Conservation (phyloP, 305 asterid genomes). For the Solanum chacoense region DNA sequence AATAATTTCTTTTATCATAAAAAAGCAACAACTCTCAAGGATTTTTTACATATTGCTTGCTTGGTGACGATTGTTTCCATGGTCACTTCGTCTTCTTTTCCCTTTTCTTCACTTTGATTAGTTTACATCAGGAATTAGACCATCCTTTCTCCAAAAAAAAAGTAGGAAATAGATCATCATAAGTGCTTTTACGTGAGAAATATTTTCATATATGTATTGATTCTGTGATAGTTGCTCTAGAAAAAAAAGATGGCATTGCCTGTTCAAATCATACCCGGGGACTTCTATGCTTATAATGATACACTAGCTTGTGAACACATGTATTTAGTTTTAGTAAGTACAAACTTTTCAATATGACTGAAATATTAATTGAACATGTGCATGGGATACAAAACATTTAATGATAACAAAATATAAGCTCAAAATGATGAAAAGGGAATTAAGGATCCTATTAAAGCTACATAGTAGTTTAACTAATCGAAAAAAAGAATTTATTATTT, state of each 20-base stretch:
- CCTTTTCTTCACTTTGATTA: background rate
- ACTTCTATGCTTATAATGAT: background rate
- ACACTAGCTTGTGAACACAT: background rate
- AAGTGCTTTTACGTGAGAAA: background rate
- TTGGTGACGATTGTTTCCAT: background rate
- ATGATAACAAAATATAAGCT: background rate
- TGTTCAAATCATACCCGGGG: background rate
- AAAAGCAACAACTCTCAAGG: background rate
- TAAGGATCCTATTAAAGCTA: background rate
- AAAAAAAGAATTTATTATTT: background rate
- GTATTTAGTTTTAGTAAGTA: background rate
- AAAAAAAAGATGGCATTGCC: background rate
- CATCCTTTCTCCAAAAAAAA: background rate
- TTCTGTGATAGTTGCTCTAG: background rate
- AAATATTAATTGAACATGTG: background rate
- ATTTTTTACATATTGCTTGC: background rate
- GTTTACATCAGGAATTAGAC: background rate
- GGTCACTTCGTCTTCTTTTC: background rate
- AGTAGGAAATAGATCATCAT: background rate
- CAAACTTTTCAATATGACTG: background rate
- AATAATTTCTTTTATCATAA: background rate
- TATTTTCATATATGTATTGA: background rate
- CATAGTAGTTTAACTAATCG: background rate
- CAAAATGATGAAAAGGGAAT: background rate
- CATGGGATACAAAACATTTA: background rate